Percentiles rank a stretch among this genome's conserved stretches.
Conservation (phyloP, 345 rosid species). For the Reutealis trisperma region DNA sequence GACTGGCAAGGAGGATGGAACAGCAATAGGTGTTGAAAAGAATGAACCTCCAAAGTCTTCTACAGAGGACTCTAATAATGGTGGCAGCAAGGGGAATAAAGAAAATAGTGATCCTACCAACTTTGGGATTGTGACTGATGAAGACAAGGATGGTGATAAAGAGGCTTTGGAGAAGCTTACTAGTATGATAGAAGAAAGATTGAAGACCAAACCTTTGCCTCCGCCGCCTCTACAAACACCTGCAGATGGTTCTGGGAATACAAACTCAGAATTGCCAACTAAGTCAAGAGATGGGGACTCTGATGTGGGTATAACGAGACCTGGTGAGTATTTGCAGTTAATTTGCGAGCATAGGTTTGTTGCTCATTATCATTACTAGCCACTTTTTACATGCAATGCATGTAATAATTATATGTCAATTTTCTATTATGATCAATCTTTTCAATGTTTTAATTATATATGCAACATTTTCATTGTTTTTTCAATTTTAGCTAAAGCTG, state of each 20-base stretch:
- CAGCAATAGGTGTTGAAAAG: constrained; percentile 40
- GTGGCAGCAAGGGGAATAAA: constrained; percentile 49
- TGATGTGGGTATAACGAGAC: constrained; percentile 47
- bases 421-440: no score
- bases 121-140: constrained; percentile 79
- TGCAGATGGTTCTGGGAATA: constrained; percentile 50
- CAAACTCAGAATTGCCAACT: constrained; percentile 49
- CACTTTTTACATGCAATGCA: background rate
- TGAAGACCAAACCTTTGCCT: constrained; percentile 80
- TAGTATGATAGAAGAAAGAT: constrained; percentile 76
- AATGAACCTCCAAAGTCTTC: constrained; percentile 37
- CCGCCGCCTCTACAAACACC: constrained; percentile 75
- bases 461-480: no score
- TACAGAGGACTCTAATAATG: constrained; percentile 48
- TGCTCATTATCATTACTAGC: background rate
- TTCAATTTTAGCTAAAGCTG: no score
- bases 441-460: no score
- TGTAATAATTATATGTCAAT: no score
- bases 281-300: constrained; percentile 71
- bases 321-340: constrained; percentile 44
- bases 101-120: constrained; percentile 58
- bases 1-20: constrained; percentile 51
- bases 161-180: constrained; percentile 70
- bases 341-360: background rate
- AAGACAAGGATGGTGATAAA: constrained; percentile 76